A percentile compares a stretch with the other conserved stretches of the same genome.
phyloP scores from a whole-genome alignment of 2,329 filamentous ascomycete genomes.

The Cercospora janseana region DNA sequence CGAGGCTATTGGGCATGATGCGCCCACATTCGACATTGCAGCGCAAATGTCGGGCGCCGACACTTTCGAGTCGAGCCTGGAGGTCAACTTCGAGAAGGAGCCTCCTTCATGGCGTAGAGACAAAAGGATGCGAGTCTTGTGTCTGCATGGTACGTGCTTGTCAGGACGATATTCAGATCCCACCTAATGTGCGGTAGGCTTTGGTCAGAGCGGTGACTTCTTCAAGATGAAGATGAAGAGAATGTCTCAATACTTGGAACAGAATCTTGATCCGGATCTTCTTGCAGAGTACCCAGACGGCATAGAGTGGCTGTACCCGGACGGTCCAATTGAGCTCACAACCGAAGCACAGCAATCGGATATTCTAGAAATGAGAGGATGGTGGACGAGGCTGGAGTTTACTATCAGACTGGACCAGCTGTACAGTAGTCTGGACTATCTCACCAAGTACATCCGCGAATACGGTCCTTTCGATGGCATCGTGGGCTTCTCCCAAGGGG shows the following conservation, averaged over 20 bases:
- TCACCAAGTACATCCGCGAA: slow-evolving; percentile 23
- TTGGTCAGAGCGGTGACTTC: slow-evolving; percentile 24
- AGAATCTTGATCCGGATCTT: slow-evolving; percentile 14
- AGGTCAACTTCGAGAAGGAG: slow-evolving; percentile 16
- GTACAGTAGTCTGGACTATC: slow-evolving; percentile 21
- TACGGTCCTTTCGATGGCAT: slow-evolving; percentile 23
- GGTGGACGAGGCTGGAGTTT: slow-evolving; percentile 23
- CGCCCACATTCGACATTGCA: slow-evolving; percentile 8
- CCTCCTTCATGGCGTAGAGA: slow-evolving; percentile 1
- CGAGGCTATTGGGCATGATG: slow-evolving; percentile 16
- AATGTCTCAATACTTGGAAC: slow-evolving; percentile 16
- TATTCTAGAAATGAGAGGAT: slow-evolving; percentile 21
- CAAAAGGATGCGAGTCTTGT: slow-evolving; percentile 14
- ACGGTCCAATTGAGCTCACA: slow-evolving; percentile 20
- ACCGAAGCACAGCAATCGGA: slow-evolving; percentile 19
- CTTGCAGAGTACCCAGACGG: slow-evolving; percentile 18
- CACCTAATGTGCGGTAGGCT: slow-evolving; percentile 13
- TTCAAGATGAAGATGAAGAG: slow-evolving; percentile 23
- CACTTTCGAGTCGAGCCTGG: slow-evolving; percentile 13
- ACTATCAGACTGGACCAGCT: slow-evolving; percentile 23
- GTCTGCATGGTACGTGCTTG: slow-evolving; percentile 15
- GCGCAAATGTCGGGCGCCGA: slow-evolving; percentile 13
- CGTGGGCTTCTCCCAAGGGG: slow-evolving; percentile 24
- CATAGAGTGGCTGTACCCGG: slow-evolving; percentile 22
- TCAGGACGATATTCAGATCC: not conserved